A percentile compares a stretch with the other conserved stretches of the same genome.
These are phyloP conservation scores for Colletotrichum gloeosporioides DNA, from an alignment of 2,329 filamentous ascomycete species.

Conservation along the genomic window DNA sequence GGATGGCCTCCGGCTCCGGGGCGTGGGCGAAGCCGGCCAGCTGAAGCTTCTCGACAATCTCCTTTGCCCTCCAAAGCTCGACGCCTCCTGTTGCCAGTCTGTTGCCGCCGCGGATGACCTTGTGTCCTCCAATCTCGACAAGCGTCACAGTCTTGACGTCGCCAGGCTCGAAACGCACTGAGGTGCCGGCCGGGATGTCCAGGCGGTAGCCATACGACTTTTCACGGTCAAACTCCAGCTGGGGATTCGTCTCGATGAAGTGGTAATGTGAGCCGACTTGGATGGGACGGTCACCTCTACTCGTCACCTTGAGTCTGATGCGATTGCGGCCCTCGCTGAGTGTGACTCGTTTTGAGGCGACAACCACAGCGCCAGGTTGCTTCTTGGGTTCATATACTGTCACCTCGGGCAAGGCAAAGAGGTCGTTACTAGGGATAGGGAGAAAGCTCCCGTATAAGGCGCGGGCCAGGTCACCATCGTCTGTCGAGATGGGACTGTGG, in stretches of 20 bases:
- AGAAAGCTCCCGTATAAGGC: slow-evolving; percentile 93
- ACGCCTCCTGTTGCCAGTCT: slow-evolving; percentile 75
- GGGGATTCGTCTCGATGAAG: slow-evolving; percentile 93
- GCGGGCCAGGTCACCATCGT: slow-evolving; percentile 85
- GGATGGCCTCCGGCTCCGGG: slow-evolving; percentile 65
- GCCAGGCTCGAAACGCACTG: slow-evolving; percentile 91
- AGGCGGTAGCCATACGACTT: slow-evolving; percentile 84
- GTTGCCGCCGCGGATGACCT: slow-evolving; percentile 86
- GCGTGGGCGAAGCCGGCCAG: slow-evolving; percentile 79
- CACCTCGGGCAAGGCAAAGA: slow-evolving; percentile 71
- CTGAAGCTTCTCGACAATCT: slow-evolving; percentile 72
- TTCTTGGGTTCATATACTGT: slow-evolving; percentile 70
- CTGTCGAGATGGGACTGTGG: slow-evolving; percentile 83
- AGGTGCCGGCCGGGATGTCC: slow-evolving; percentile 90
- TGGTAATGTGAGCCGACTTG: slow-evolving; percentile 97
- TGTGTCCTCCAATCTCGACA: slow-evolving; percentile 84
- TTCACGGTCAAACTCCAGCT: slow-evolving; percentile 85
- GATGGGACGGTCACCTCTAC: slow-evolving; percentile 86
- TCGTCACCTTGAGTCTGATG: slow-evolving; percentile 78
- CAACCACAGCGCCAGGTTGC: slow-evolving; percentile 81
- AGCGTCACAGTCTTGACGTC: slow-evolving; percentile 89
- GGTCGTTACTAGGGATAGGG: slow-evolving; percentile 71
- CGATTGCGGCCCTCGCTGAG: slow-evolving; percentile 79
- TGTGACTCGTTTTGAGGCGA: slow-evolving; percentile 69
- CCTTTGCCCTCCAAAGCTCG: slow-evolving; percentile 65